These are phyloP conservation scores for Fusarium multiceps DNA, from an alignment of 2,329 filamentous ascomycete genomes.

Conservation along the genomic window DNA sequence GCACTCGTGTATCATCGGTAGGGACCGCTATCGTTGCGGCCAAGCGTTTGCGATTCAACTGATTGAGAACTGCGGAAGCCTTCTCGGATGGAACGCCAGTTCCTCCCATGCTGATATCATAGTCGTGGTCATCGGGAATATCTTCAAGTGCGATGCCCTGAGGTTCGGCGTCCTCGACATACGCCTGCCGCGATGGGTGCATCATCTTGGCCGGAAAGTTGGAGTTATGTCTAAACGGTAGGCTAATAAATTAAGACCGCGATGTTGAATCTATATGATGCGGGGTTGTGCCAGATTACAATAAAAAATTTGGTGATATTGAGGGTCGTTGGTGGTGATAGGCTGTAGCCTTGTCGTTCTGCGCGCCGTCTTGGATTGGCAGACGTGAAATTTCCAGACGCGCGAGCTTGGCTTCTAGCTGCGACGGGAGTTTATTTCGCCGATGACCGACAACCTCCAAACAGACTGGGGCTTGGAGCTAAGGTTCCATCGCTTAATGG, in stretches of 20 bases:
- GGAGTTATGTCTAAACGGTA: neutral
- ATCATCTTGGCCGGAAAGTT: constrained; percentile 62
- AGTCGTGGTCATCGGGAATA: constrained; percentile 79
- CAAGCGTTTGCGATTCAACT: constrained; percentile 91
- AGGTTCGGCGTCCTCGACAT: constrained; percentile 86
- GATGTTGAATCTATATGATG: neutral
- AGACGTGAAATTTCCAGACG: constrained; percentile 42
- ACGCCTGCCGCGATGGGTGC: constrained; percentile 91
- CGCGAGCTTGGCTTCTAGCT: constrained; percentile 16
- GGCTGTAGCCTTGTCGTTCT: constrained; percentile 23
- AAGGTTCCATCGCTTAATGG: neutral
- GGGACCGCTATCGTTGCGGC: constrained; percentile 91
- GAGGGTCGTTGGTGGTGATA: constrained; percentile 5
- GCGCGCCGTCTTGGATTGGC: constrained; percentile 33
- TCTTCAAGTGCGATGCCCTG: constrained; percentile 61
- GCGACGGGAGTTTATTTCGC: constrained; percentile 46
- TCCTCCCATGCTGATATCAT: constrained; percentile 75
- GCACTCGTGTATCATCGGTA: constrained; percentile 90
- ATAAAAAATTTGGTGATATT: neutral
- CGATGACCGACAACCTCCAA: constrained; percentile 27
- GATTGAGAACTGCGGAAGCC: constrained; percentile 84
- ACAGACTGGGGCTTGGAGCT: neutral
- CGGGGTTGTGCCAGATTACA: neutral
- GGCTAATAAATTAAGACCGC: neutral
- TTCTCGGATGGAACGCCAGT: constrained; percentile 80